Base-by-base conservation (phyloP, 192 early-diverging fungal genomes). In the Coemansia sp. region DNA sequence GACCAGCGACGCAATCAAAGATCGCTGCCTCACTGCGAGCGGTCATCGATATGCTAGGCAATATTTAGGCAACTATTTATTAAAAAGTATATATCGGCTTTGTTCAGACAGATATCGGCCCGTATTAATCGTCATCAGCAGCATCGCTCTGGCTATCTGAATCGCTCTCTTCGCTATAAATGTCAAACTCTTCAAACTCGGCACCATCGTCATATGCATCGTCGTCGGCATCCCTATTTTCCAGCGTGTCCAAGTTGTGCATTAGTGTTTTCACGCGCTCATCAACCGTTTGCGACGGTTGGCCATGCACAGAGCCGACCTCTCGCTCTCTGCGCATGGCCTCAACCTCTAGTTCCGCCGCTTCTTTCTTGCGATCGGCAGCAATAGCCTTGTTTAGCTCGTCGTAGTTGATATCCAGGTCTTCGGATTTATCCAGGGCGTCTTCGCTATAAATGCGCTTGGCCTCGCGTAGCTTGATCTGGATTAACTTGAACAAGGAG, bases 101-200 rank as follows among this genome's bases (percentile, higher is more conserved):
- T 34, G 11, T 41, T 41, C 40, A 64, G 39, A 40, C 38, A 52
- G 45, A 35, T 9, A 64, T 64, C 50, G 63, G 38, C 4, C 43
- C 13, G 43, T 9, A 47, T 18, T 56, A 64, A 8, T 66, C 64
- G 20, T 40, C 64, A 3, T 62, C 68, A 11, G 41, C 52, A 56
- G 53, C 53, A 34, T 29, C 62, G 20, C 53, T 55, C 16, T 70
- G 53, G 62, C 69, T 64, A 3, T 63, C 55, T 32, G 43, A 45
- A 22, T 53, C 61, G 41, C 56, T 67, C 41, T 61, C 68, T 30
- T 72, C 61, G 24, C 67, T 69, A 45, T 58, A 80, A n/a, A 80
- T 68, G 4, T 62, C 69, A 49, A 74, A 71, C 0, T 80, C 78
- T 35, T 45, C 66, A 30, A 61, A 67, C 18, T 65, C 61, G 35